Evolutionary conservation across 139 green algal species (phyloP), one percentile per base, ranked within the genome.

Genomic region (Mesotaenium endlicherianum): DNA sequence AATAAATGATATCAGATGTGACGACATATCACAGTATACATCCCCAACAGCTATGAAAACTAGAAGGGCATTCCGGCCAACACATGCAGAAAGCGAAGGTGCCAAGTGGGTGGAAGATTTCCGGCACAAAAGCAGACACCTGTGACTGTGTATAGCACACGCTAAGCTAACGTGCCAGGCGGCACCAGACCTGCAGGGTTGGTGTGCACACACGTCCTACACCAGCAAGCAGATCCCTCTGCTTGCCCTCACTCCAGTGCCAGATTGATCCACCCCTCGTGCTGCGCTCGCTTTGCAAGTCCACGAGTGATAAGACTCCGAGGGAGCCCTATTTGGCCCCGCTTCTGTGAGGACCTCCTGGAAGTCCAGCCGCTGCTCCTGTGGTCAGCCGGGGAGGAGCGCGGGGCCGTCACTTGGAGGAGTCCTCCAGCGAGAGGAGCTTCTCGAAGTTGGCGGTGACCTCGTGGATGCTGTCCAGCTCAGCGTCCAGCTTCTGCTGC

Each of bases 371-470:
- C 11, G 36, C 26, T 64, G 20, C 26, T 64, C 26, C 53, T 20
- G 20, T 64, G 53, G 26, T 64, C 26, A 34, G 20, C 26, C 53
- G 20, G 26, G 20, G 20, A 34, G 20, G 26, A 26, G 26, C 53
- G 53, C 20, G 53, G 53, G 53, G 26, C 20, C 30, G 17, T 80
- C 50, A 80, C 1, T 3, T 14, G n/a, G 34, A 44, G 17, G n/a
- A 3, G 31, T 80, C 49, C 36, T 75, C 75, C 1, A 59, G 49
- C 31, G 16, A 30, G 16, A 84, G 30, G 11, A 88, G 47, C 55
- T 87, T 82, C 60, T 90, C 53, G 44, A 90, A 90, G 0, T 82
- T 90, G n/a, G 49, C 31, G 0, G 60, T 70, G 38, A 70, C 86
- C 60, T 84, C 45, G 6, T 49, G 43, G n/a, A 90, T 77, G 43